Percentiles rank a stretch among this genome's conserved stretches.
phyloP scores from a whole-genome alignment of 805 yeast species.

The Candida ovalis region DNA sequence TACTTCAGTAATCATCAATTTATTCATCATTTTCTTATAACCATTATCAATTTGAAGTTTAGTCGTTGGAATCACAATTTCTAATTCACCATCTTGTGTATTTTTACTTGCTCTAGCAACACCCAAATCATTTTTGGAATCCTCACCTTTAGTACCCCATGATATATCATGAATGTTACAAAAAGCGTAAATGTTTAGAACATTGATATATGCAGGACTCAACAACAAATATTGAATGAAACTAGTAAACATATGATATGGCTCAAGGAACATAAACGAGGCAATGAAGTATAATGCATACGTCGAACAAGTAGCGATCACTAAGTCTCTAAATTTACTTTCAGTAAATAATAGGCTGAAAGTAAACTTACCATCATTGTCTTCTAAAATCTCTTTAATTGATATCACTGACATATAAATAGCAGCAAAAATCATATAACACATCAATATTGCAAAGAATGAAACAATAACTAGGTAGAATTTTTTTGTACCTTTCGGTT shows the following conservation, averaged over 20 bases:
- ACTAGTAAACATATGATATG: conserved; percentile 89
- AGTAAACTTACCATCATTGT: conserved; percentile 38
- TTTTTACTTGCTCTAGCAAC: conserved; percentile 58
- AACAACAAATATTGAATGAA: conserved; percentile 78
- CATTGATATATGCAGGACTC: conserved; percentile 88
- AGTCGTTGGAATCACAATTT: conserved; percentile 72
- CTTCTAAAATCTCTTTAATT: conserved; percentile 37
- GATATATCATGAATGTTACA: conserved; percentile 95
- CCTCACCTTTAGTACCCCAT: conserved; percentile 95
- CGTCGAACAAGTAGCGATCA: conserved; percentile 83
- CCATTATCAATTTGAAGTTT: conserved; percentile 70
- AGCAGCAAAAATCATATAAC: conserved; percentile 84
- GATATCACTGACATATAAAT: conserved; percentile 69
- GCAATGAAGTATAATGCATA: conserved; percentile 76
- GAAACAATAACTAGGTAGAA: conserved; percentile 72
- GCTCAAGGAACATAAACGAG: conserved; percentile 80
- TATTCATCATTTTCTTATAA: conserved; percentile 61
- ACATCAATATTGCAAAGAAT: conserved; percentile 86
- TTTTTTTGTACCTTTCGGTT: conserved; percentile 83
- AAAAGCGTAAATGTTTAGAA: conserved; percentile 89
- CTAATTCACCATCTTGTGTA: conserved; percentile 61
- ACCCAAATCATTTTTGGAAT: conserved; percentile 71
- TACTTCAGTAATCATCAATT: conserved; percentile 42
- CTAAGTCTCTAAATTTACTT: conserved; percentile 75
- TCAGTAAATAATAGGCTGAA: conserved; percentile 53